Base-by-base conservation (phyloP, 2,329 filamentous ascomycete species). In the Juglanconis juglandina region DNA sequence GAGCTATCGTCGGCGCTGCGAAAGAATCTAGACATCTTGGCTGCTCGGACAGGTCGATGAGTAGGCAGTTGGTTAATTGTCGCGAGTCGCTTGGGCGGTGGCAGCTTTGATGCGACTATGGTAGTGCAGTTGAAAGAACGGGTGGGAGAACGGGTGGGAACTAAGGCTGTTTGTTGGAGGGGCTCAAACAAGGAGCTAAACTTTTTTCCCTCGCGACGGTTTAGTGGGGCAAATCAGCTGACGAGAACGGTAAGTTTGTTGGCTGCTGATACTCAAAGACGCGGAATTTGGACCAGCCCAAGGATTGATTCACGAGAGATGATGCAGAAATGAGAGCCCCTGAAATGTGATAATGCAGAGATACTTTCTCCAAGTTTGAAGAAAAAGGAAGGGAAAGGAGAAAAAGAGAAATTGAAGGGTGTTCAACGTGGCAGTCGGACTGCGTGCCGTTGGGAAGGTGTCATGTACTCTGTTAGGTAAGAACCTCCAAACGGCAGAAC, bases 21-120 rank as follows among this genome's bases (percentile, higher is more conserved):
- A 85, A 98, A 98, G 80, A 98, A 99, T 81, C 92, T 90, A 85
- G 95, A 98, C 90, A 94, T 95, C 65, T 73, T 90, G 80, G 50
- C 63, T 44, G 17, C 42, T 24, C 49, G 35, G 47, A 37, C 32
- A 47, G 46, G 32, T 52, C 10, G 47, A 13, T 63, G 54, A 41
- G 35, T 42, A n/a, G 41, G 53, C 58, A 51, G 42, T 48, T 44
- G 11, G 58, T 41, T 50, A 39, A 32, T 42, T 48, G 35, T 61
- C 49, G 59, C 51, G 47, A 58, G 41, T 50, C 33, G 42, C 32
- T 59, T 58, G n/a, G 37, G 42, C 30, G 35, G 54, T 46, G 59
- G 58, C 58, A 52, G 53, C 61, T 53, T 63, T 56, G 51, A 54
- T 60, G 51, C 35, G 57, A 48, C 51, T 49, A 53, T 60, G 48